Conservation (phyloP, 2,329 filamentous ascomycete species). For the Colletotrichum sp. region DNA sequence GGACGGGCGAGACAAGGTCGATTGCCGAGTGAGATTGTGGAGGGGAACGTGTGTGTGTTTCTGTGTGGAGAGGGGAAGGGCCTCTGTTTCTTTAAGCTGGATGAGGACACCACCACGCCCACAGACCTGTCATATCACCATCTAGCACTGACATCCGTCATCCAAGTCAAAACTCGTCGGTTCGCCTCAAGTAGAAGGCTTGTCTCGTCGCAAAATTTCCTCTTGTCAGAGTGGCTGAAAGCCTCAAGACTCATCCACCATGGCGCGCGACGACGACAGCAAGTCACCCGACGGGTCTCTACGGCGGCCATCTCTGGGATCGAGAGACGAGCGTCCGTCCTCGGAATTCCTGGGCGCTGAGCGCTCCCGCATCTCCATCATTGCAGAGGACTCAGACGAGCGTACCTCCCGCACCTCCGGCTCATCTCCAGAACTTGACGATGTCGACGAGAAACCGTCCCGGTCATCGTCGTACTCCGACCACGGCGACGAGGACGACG, state of each 20-base stretch:
- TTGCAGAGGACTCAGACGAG: not conserved
- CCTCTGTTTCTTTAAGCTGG: not conserved
- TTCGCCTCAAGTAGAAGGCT: not conserved
- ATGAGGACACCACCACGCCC: not conserved
- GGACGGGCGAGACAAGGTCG: not conserved
- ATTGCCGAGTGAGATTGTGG: not conserved
- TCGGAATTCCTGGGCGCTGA: constrained; percentile 9
- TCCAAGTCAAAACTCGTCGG: not conserved
- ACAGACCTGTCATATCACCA: not conserved
- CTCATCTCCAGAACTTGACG: not conserved
- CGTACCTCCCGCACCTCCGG: not conserved
- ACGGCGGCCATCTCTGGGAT: not conserved
- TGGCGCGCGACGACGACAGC: not conserved
- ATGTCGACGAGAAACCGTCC: not conserved
- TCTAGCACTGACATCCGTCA: not conserved
- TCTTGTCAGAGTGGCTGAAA: not conserved
- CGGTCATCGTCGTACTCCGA: not conserved
- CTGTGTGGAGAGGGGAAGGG: not conserved
- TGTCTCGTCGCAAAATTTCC: not conserved
- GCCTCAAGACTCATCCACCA: not conserved
- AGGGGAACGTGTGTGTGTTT: not conserved
- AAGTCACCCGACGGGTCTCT: not conserved
- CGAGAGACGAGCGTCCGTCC: not conserved
- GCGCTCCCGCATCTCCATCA: not conserved
- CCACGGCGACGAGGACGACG: not conserved